A percentile compares a stretch with the other conserved stretches of the same genome.
Evolutionary conservation across 169 alveolate genomes (phyloP).

Genomic region (Cryptosporidium ryanae): DNA sequence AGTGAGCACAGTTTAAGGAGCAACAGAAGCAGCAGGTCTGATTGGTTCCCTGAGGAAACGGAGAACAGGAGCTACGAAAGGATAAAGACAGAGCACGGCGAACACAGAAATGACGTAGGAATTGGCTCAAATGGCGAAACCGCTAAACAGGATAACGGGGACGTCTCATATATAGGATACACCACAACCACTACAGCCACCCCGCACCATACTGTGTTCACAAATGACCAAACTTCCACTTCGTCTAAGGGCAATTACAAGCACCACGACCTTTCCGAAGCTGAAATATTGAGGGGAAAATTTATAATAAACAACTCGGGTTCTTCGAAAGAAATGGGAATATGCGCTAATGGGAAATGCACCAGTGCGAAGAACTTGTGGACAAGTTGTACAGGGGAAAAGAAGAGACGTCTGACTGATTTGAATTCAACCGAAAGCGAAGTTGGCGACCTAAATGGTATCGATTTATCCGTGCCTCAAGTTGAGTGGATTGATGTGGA

Average conservation of each 20-base stretch:
- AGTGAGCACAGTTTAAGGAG: not conserved
- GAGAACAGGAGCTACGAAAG: conserved; percentile 18
- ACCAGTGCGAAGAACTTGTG: conserved; percentile 10
- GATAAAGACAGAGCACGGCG: not conserved
- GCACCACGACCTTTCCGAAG: no score
- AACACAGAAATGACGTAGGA: not conserved
- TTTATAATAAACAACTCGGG: not conserved
- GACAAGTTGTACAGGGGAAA: conserved; percentile 22
- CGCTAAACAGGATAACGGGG: not conserved
- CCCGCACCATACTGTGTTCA: not conserved
- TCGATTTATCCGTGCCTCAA: not conserved
- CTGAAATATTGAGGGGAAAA: not conserved
- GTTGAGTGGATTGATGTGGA: conserved; percentile 39
- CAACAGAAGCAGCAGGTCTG: conserved; percentile 20
- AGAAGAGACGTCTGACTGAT: not conserved
- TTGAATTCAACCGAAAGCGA: not conserved
- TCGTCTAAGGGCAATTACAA: not conserved
- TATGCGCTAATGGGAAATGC: conserved; percentile 44
- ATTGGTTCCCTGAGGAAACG: conserved; percentile 30
- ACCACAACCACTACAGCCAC: not conserved
- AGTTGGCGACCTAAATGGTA: not conserved
- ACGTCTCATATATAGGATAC: not conserved
- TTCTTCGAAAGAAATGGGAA: not conserved
- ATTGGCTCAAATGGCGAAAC: not conserved
- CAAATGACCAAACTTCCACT: not conserved